A percentile compares a stretch with the other conserved stretches of the same genome.
Evolutionary conservation across 1,284 basidiomycete species (phyloP).

Genomic region (Ganoderma sinense): DNA sequence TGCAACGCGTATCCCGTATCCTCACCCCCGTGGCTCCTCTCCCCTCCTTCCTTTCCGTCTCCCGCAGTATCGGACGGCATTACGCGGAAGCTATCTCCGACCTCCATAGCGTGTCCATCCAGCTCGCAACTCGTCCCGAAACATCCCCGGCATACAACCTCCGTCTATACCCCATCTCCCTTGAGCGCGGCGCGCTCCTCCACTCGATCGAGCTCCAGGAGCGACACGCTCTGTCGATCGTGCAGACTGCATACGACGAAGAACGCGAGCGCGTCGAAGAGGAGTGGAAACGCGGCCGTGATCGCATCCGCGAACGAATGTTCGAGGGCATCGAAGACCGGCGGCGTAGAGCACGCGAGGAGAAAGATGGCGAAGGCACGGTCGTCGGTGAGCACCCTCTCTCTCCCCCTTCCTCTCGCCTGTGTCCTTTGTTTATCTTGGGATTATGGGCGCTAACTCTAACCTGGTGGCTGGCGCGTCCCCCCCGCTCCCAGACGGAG

Average conservation of each 20-base stretch:
- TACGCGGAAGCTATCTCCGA: slow-evolving; percentile 61
- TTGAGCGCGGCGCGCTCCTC: slow-evolving; percentile 78
- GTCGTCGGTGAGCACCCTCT: slow-evolving; percentile 57
- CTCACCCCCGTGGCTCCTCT: slow-evolving; percentile 1
- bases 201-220: slow-evolving; percentile 70
- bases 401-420: neutral
- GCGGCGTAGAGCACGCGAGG: slow-evolving; percentile 75
- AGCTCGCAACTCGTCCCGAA: slow-evolving; percentile 73
- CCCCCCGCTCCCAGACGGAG: slow-evolving; percentile 54
- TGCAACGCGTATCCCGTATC: neutral
- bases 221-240: slow-evolving; percentile 64
- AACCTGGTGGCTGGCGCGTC: neutral
- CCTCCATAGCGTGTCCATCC: slow-evolving; percentile 61
- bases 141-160: slow-evolving; percentile 69
- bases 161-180: slow-evolving; percentile 71
- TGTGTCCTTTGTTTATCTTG: neutral
- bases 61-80: slow-evolving; percentile 52
- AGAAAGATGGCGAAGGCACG: slow-evolving; percentile 82
- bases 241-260: slow-evolving; percentile 76
- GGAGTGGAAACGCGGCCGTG: slow-evolving; percentile 76
- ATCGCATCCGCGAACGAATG: slow-evolving; percentile 73
- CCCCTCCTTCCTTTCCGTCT: neutral
- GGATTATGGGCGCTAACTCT: slow-evolving; percentile 11
- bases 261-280: slow-evolving; percentile 79
- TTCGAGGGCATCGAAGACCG: slow-evolving; percentile 86